These are phyloP conservation scores for Stagonosporopsis rhizophila DNA, from an alignment of 2,329 filamentous ascomycete species.

Conservation along the genomic window DNA sequence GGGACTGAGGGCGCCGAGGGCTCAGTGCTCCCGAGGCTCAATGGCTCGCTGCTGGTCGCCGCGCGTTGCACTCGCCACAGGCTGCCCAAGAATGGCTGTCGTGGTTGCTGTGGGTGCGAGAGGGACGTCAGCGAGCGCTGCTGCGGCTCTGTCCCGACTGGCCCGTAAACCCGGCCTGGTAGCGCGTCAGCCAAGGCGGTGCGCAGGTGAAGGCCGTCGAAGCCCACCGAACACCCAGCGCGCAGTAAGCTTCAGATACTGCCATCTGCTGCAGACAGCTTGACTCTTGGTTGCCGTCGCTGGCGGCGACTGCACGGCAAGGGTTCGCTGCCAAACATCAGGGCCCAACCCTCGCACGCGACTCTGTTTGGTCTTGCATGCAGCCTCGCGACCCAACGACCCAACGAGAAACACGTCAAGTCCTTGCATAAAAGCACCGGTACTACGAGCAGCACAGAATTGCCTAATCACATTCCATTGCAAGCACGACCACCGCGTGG, in stretches of 20 bases:
- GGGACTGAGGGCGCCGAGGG: constrained; percentile 11
- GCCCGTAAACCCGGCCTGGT: constrained; percentile 10
- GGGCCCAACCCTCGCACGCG: constrained; percentile 17
- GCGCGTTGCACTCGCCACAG: constrained; percentile 30
- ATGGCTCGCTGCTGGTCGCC: constrained; percentile 16
- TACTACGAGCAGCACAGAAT: not conserved
- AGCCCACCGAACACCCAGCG: not conserved
- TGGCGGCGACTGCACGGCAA: not conserved
- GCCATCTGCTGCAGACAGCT: not conserved
- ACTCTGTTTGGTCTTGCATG: constrained; percentile 9
- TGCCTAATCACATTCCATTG: not conserved
- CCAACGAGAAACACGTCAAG: not conserved
- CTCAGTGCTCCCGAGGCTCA: not conserved
- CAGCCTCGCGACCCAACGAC: constrained; percentile 11
- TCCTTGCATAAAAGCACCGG: not conserved
- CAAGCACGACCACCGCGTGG: not conserved
- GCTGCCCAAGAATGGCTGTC: constrained; percentile 26
- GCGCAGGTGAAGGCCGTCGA: not conserved
- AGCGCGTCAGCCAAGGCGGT: constrained; percentile 14
- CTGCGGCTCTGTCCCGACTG: constrained; percentile 34
- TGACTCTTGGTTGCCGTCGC: not conserved
- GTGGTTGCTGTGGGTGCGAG: constrained; percentile 23
- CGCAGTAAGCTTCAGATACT: not conserved
- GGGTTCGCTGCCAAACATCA: constrained; percentile 1
- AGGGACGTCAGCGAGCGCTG: constrained; percentile 31